These are phyloP conservation scores for Tarenaya hassleriana DNA, from an alignment of 345 rosid species.

Conservation along the genomic window DNA sequence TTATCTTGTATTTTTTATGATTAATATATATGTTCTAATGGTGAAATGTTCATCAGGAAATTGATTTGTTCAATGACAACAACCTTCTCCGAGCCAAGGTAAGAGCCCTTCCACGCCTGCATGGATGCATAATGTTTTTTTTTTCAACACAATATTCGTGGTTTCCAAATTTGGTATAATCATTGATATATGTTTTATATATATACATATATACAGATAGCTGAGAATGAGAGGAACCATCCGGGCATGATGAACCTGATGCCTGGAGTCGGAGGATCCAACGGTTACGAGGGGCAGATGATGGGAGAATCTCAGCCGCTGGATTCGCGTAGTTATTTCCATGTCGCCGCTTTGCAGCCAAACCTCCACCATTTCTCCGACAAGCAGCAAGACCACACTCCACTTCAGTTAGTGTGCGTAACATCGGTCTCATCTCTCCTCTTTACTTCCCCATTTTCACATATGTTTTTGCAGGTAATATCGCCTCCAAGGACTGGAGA, in stretches of 20 bases:
- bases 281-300: constrained; percentile 44
- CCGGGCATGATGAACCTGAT: constrained; percentile 56
- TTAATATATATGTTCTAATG: neutral
- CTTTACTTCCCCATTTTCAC: neutral
- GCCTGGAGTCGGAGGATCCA: constrained; percentile 80
- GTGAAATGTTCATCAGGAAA: constrained; percentile 45
- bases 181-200: no score
- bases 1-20: neutral
- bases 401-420: constrained; percentile 81
- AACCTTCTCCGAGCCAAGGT: constrained; percentile 97
- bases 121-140: no score
- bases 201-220: constrained; percentile 38
- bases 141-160: no score
- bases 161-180: neutral
- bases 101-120: neutral
- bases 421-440: no score
- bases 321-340: constrained; percentile 73
- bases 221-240: constrained; percentile 76
- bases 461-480: constrained; percentile 21
- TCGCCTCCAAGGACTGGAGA: no score
- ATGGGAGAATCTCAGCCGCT: constrained; percentile 33
- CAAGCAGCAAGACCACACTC: constrained; percentile 58
- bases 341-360: constrained; percentile 76
- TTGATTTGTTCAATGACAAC: constrained; percentile 88
- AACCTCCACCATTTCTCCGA: constrained; percentile 31